phyloP scores from a whole-genome alignment of 306 rosid genomes.

The Corylus heterophylla region DNA sequence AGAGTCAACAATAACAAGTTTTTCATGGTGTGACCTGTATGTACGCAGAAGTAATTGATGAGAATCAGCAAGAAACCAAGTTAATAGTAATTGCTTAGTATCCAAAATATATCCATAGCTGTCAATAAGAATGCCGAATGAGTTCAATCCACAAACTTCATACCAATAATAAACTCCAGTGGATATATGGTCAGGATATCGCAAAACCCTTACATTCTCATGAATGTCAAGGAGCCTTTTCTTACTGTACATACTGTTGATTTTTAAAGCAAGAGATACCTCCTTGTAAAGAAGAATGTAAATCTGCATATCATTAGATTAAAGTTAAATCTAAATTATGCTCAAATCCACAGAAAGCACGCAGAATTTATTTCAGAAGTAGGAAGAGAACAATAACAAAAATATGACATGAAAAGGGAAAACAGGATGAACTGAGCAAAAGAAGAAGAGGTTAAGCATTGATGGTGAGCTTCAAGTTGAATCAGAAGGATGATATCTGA shows the following conservation, averaged over 20 bases:
- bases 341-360: neutral
- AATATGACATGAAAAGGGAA: neutral
- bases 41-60: constrained; percentile 41
- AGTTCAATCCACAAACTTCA: constrained; percentile 24
- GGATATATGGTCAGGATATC: constrained; percentile 97
- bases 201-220: constrained; percentile 94
- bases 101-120: constrained; percentile 18
- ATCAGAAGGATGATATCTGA: neutral
- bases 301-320: constrained; percentile 50
- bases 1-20: constrained; percentile 92
- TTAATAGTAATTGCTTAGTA: constrained; percentile 12
- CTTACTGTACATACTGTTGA: constrained; percentile 97
- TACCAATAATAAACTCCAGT: constrained; percentile 95
- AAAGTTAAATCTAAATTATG: neutral
- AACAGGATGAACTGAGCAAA: neutral
- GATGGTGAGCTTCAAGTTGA: neutral
- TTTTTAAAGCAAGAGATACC: constrained; percentile 96
- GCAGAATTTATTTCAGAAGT: neutral
- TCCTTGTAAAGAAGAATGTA: constrained; percentile 97
- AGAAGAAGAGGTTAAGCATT: neutral
- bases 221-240: constrained; percentile 85
- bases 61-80: constrained; percentile 37
- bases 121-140: neutral
- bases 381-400: neutral
- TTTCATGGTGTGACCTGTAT: constrained; percentile 98